Conservation (phyloP, 2,329 filamentous ascomycete species). For the Colletotrichum sublineola region DNA sequence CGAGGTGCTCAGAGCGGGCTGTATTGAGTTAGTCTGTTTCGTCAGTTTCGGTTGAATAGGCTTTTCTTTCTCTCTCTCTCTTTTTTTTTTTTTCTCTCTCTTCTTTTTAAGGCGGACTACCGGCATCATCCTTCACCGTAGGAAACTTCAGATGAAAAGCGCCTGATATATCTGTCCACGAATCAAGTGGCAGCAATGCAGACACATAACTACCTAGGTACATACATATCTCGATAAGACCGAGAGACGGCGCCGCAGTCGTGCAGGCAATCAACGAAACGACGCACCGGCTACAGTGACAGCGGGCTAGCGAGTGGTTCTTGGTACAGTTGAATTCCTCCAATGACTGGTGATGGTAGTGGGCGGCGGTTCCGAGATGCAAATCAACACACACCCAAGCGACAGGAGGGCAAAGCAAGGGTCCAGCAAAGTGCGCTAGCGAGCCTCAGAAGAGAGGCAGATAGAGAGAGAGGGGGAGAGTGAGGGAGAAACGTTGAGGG, state of each 20-base stretch:
- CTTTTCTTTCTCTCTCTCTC: no score
- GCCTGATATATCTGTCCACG: constrained; percentile 10
- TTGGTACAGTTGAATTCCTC: constrained; percentile 2
- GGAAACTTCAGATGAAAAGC: constrained; percentile 24
- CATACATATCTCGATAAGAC: not conserved
- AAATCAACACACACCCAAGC: constrained; percentile 7
- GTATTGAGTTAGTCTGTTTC: constrained; percentile 28
- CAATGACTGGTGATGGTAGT: constrained; percentile 10
- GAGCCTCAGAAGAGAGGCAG: not conserved
- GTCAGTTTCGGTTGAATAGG: constrained; percentile 33
- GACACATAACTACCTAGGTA: not conserved
- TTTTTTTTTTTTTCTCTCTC: no score
- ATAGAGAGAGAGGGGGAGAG: not conserved
- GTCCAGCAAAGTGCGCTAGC: constrained; percentile 29
- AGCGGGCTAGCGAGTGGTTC: constrained; percentile 12
- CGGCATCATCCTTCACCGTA: constrained; percentile 16
- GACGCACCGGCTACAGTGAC: constrained; percentile 18
- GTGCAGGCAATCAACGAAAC: constrained; percentile 25
- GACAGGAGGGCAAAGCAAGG: constrained; percentile 17
- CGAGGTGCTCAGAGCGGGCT: not conserved
- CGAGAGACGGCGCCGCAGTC: constrained; percentile 10
- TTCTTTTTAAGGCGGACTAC: constrained; percentile 9
- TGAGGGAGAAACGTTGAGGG: not conserved
- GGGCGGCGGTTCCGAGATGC: constrained; percentile 25
- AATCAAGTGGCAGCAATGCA: constrained; percentile 13